phyloP scores from a whole-genome alignment of 371 early-diverging fungal species.

The Rhizopus delemar region DNA sequence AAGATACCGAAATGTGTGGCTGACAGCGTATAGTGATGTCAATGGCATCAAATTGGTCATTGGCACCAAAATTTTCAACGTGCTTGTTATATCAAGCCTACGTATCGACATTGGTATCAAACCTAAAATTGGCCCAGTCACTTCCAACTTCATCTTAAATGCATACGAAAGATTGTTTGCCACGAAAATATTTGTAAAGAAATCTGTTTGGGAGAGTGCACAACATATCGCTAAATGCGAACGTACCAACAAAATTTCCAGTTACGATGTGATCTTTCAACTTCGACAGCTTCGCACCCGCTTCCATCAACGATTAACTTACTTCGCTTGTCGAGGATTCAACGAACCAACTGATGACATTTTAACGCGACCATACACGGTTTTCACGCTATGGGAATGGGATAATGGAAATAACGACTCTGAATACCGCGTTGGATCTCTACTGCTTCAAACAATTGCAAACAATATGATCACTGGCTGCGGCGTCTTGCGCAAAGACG shows the following conservation, averaged over 20 bases:
- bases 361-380: conserved; percentile 2
- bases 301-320: conserved; percentile 6
- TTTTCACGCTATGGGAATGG: conserved; percentile 1
- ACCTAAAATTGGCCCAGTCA: conserved; percentile 1
- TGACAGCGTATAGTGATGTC: conserved; percentile 1
- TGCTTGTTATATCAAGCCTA: conserved; percentile 3
- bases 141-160: conserved; percentile 78
- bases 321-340: conserved; percentile 5
- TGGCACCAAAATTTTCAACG: conserved; percentile 5
- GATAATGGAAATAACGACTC: conserved; percentile 5
- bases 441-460: conserved; percentile 3
- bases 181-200: not conserved
- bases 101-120: conserved; percentile 4
- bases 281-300: conserved; percentile 2
- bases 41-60: not conserved
- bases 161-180: conserved; percentile 3
- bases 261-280: conserved; percentile 2
- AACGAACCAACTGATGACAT: conserved; percentile 4
- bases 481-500: conserved; percentile 19
- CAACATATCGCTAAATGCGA: conserved; percentile 1
- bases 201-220: conserved; percentile 2
- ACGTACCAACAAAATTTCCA: conserved; percentile 3
- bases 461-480: not conserved
- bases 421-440: conserved; percentile 7
- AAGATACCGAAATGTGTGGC: not conserved